Evolutionary conservation across 768 basidiomycete genomes (phyloP), one percentile per base, ranked within the genome.

Genomic region (Sutorius australiensis): DNA sequence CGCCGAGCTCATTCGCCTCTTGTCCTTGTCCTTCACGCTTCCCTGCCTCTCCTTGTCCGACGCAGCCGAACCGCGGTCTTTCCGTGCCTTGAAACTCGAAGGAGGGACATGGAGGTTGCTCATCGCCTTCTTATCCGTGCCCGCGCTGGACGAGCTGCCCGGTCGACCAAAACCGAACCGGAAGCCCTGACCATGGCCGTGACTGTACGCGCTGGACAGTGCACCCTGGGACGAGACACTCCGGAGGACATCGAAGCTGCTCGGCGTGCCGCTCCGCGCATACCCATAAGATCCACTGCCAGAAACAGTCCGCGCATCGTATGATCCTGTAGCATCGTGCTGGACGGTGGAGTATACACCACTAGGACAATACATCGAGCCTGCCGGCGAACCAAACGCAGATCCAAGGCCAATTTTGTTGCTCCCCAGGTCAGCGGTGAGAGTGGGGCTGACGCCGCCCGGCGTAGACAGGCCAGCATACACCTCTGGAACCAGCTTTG

Each of bases 141-240:
- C 60, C 2, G 41, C 53, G 4, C 65, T 65, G 40, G 66, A 67
- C 11, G 30, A 44, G 32, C 63, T 68, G 6, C 52, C 59, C 0
- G 42, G 36, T 43, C 50, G 57, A 36, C 56, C 45, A 17, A 63
- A 51, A 38, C 61, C 58, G n/a, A 65, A 59, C 9, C 39, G 51
- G 48, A 63, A 48, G 5, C 63, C 56, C 9, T 56, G 59, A 37
- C 53, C 32, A n/a, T 56, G 62, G 16, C 59, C 57, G 14, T 60
- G 57, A 17, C 51, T 58, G 31, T 64, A 50, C 21, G 41, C 34
- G 34, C 56, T 66, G 11, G 64, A 66, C 14, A 70, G 21, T 24
- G 59, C 66, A 5, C 68, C 68, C 14, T 70, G 66, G 2, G 68
- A 68, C 4, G 67, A 66, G n/a, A 70, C 65, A 13, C 68, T 68